Conservation (phyloP, 2,329 filamentous ascomycete genomes). For the Epichloe gansuensis region DNA sequence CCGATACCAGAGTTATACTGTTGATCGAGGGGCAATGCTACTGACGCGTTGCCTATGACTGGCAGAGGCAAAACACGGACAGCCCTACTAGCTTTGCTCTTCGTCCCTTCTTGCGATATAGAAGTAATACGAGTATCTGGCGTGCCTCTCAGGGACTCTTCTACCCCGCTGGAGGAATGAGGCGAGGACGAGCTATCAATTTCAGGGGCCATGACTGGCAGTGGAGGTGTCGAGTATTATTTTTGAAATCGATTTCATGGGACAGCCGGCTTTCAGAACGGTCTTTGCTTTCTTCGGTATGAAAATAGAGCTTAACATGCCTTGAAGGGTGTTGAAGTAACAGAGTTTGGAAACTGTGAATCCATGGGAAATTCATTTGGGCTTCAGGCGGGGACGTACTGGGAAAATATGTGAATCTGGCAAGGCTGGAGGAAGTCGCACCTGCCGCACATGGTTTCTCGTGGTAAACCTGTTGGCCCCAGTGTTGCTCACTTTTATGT, state of each 20-base stretch:
- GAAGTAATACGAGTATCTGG: slow-evolving; percentile 51
- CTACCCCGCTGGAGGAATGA: slow-evolving; percentile 36
- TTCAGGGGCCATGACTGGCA: slow-evolving; percentile 10
- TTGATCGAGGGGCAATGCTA: slow-evolving; percentile 14
- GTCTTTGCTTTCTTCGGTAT: neutral
- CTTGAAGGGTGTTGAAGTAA: neutral
- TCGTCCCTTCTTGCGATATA: slow-evolving; percentile 49
- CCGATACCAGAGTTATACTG: slow-evolving; percentile 13
- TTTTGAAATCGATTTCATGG: neutral
- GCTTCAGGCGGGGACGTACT: neutral
- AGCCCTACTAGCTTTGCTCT: slow-evolving; percentile 21
- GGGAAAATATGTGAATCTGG: slow-evolving; percentile 3
- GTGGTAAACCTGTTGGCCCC: neutral
- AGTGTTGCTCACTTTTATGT: neutral
- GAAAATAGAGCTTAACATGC: neutral
- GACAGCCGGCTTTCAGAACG: neutral
- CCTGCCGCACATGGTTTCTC: slow-evolving; percentile 1
- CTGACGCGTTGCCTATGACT: slow-evolving; percentile 5
- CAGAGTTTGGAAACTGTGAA: neutral
- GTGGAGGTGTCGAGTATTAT: neutral
- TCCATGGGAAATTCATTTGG: neutral
- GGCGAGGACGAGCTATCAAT: slow-evolving; percentile 35
- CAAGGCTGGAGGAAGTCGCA: slow-evolving; percentile 3
- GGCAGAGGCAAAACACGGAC: slow-evolving; percentile 19
- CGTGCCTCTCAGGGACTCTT: slow-evolving; percentile 47